A percentile compares a stretch with the other conserved stretches of the same genome.
phyloP scores from a whole-genome alignment of 306 rosid genomes.

The Castanea sativa region DNA sequence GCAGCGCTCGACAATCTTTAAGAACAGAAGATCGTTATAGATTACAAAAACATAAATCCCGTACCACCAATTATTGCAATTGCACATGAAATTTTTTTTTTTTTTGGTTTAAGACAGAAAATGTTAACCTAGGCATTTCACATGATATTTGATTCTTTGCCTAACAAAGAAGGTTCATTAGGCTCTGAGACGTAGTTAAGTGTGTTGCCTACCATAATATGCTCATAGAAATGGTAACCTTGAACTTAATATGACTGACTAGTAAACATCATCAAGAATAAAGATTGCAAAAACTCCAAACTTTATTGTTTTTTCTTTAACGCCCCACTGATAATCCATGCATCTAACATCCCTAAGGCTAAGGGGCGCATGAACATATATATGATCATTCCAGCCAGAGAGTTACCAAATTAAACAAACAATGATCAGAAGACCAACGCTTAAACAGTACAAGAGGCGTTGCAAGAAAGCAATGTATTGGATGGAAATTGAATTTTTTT shows the following conservation, averaged over 20 bases:
- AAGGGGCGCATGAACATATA: not conserved
- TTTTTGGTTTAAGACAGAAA: not conserved
- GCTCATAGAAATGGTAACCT: no score
- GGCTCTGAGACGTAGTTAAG: no score
- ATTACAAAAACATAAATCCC: not conserved
- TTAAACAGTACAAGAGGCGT: not conserved
- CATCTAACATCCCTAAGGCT: not conserved
- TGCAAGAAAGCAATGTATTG: not conserved
- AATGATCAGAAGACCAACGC: not conserved
- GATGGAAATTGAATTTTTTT: conserved; percentile 1
- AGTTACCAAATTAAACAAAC: conserved; percentile 1
- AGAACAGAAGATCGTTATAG: not conserved
- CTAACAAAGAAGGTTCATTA: no score
- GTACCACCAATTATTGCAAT: not conserved
- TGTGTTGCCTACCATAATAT: no score
- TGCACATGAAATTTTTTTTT: not conserved
- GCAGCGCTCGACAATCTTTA: not conserved
- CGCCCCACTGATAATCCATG: not conserved
- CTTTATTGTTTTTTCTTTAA: not conserved
- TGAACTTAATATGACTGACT: no score
- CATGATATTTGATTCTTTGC: no score
- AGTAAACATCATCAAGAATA: no score
- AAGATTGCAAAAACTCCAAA: no score
- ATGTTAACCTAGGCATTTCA: no score
- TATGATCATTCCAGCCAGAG: not conserved